Evolutionary conservation across 192 early-diverging fungal species (phyloP), one percentile per base, ranked within the genome.

Genomic region (Podochytrium sp.): DNA sequence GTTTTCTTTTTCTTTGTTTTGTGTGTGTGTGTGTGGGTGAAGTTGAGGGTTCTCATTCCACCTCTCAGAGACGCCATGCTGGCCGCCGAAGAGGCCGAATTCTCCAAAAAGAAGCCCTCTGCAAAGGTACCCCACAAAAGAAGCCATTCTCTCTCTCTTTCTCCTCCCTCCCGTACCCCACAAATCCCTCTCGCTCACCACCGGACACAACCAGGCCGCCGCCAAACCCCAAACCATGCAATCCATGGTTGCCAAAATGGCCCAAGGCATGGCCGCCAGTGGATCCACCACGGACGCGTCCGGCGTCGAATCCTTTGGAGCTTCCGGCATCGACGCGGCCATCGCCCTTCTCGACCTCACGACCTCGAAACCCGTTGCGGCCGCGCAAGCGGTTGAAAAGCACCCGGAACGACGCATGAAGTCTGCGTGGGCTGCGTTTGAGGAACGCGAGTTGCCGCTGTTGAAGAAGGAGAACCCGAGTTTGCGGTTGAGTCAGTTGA

Each of bases 321-420:
- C 96, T 2, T 84, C 83, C 30, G 92, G 92, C 59, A 87, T 98
- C 74, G 94, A 98, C 76, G 93, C 91, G 69, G 94, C 94, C 16
- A 78, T 98, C 4, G 89, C 93, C 65, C 85, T 95, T 2, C 73
- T 98, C 67, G 80, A 85, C 29, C 49, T 85, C 2, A 58, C 87
- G 30, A 52, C 64, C 0, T 65, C 65, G 37, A 69, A 65, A 30
- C 7, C 16, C 4, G 20, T 27, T 14, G 38, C 18, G 32, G 65
- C 66, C 18, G n/a, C 32, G 12, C 38, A 68, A 41, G 60, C 30
- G 4, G 79, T 95, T 35, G 95, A 97, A 67, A 86, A 90, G 41
- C 95, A 97, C 79, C 95, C 95, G 7, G 95, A 97, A 80, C 87
- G 91, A 67, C 85, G 95, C 20, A 81, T 84, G 79, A 84, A 84